Conservation (phyloP, 1,284 basidiomycete genomes). For the Apiotrichum sp. region DNA sequence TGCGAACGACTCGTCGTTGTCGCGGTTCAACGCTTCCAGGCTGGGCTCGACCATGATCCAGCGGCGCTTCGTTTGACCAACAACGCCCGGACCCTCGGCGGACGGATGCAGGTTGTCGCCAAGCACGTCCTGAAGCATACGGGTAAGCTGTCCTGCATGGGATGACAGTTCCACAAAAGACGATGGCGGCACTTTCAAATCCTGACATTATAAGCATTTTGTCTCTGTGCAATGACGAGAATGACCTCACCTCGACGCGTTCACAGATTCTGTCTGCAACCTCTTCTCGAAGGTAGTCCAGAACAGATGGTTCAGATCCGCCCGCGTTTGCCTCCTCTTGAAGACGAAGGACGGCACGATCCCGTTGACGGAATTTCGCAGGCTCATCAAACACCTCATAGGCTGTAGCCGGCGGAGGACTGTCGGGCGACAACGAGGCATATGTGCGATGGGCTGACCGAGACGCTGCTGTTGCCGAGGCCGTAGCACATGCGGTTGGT, state of each 20-base stretch:
- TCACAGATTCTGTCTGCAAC: constrained; percentile 87
- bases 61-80: constrained; percentile 18
- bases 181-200: constrained; percentile 79
- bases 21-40: constrained; percentile 59
- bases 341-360: constrained; percentile 63
- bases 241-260: constrained; percentile 61
- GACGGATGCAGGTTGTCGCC: constrained; percentile 60
- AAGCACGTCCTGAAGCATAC: constrained; percentile 66
- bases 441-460: constrained; percentile 10
- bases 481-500: too few species aligned
- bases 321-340: constrained; percentile 50
- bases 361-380: constrained; percentile 74
- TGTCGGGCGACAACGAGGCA: constrained; percentile 39
- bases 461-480: too few species aligned
- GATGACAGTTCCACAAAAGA: constrained; percentile 82
- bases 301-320: constrained; percentile 49
- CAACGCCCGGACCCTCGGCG: constrained; percentile 3
- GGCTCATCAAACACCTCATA: constrained; percentile 84
- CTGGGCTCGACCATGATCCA: constrained; percentile 76
- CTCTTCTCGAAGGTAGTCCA: constrained; percentile 89
- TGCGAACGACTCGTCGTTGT: constrained; percentile 21
- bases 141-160: constrained; percentile 90
- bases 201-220: constrained; percentile 51
- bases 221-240: too few species aligned
- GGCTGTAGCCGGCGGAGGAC: constrained; percentile 45